Percentiles rank a stretch among this genome's conserved stretches.
Evolutionary conservation across 371 early-diverging fungal genomes (phyloP).

Genomic region (Syncephalis fuscata): DNA sequence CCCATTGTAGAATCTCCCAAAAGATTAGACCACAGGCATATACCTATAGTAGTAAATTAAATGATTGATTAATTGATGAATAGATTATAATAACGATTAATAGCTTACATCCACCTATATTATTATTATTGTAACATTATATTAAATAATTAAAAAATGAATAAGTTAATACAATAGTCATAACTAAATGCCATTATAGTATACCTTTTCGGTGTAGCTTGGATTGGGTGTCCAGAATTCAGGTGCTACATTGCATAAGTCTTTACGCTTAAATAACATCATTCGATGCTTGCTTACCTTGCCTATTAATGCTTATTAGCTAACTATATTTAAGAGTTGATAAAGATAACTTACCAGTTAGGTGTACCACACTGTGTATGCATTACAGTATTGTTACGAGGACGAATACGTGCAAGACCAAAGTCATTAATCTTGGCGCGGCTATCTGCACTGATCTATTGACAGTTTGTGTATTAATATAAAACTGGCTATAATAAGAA

Average conservation of each 20-base stretch:
- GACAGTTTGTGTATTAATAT: background rate
- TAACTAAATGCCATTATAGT: background rate
- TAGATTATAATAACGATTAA: background rate
- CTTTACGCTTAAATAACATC: background rate
- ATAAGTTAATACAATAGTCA: background rate
- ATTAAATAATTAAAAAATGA: background rate
- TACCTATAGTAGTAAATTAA: conserved; percentile 10
- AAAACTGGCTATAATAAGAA: too few relatives aligned
- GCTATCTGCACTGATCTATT: conserved; percentile 36
- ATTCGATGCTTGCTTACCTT: background rate
- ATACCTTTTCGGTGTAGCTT: conserved; percentile 58
- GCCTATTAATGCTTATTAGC: background rate
- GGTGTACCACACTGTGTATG: conserved; percentile 63
- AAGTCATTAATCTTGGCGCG: conserved; percentile 69
- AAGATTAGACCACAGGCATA: conserved; percentile 62
- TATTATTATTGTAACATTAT: background rate
- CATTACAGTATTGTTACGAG: conserved; percentile 39
- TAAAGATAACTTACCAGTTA: conserved; percentile 39
- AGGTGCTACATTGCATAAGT: conserved; percentile 26
- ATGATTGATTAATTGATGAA: too few relatives aligned
- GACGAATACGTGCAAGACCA: conserved; percentile 57
- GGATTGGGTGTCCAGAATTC: conserved; percentile 57
- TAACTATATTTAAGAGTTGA: too few relatives aligned
- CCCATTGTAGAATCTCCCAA: conserved; percentile 69
- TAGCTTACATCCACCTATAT: conserved; percentile 16